Base-by-base conservation (phyloP, 495 filamentous ascomycete species). In the Rostrohypoxylon terebratum region DNA sequence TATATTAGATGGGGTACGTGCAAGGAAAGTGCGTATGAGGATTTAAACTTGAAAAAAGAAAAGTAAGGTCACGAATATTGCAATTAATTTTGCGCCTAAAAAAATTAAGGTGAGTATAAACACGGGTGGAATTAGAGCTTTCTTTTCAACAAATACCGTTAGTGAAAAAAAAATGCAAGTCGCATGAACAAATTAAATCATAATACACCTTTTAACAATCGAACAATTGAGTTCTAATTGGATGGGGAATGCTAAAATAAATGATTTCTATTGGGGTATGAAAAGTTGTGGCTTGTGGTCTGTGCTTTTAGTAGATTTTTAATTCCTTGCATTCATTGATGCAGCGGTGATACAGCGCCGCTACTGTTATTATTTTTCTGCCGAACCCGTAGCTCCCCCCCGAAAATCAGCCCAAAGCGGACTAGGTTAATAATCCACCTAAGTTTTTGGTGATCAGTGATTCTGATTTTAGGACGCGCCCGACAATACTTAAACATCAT, bases 401-500 rank as follows among this genome's bases (percentile, higher is more conserved):
- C 50, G 34, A 77, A 69, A 70, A 58, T 64, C 68, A 64, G 63
- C 76, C 74, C 28, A 76, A 73, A 82, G 51, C 54, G 78, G 83
- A 81, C 73, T 85, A 85, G 83, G 73, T 62, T 74, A 73, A 78
- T 60, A 72, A 64, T 73, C 72, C 71, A 77, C 67, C 66, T 68
- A 78, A 80, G 28, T 78, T 77, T 81, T 80, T 78, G 76, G 81
- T 82, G 82, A 84, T 83, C 78, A 77, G 61, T 80, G 82, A 83
- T 78, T 78, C 69, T 75, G 75, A 78, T 67, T 65, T 64, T 58
- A 70, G 63, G 66, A 84, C 81, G 82, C 84, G 82, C 84, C 74
- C 63, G 59, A 80, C 82, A 83, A 77, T 86, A 86, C 84, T 86
- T 86, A 86, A 84, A 71, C 73, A 67, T 63, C 71, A 78, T 66